These are phyloP conservation scores for Blastobotrys americana DNA, from an alignment of 805 yeast species.

Conservation along the genomic window DNA sequence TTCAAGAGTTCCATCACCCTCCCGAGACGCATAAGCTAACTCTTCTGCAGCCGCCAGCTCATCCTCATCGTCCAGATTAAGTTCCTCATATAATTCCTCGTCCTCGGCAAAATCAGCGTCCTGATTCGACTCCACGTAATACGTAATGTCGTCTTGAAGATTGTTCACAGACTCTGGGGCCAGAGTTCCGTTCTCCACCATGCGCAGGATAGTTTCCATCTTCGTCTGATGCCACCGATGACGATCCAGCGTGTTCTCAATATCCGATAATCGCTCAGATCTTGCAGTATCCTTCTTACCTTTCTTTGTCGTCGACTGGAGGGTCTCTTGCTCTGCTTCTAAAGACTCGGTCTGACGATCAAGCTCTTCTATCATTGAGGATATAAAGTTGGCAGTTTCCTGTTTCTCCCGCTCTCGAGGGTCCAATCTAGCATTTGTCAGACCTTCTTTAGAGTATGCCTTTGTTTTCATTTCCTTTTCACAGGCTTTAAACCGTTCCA, in stretches of 20 bases:
- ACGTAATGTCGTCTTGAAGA: slow-evolving; percentile 81
- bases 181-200: slow-evolving; percentile 71
- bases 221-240: slow-evolving; percentile 72
- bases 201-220: slow-evolving; percentile 69
- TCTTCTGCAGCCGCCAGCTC: slow-evolving; percentile 28
- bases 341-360: slow-evolving; percentile 72
- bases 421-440: slow-evolving; percentile 64
- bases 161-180: slow-evolving; percentile 70
- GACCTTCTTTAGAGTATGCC: slow-evolving; percentile 89
- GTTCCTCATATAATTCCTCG: slow-evolving; percentile 83
- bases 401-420: slow-evolving; percentile 75
- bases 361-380: slow-evolving; percentile 67
- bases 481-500: slow-evolving; percentile 93
- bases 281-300: slow-evolving; percentile 52
- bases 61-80: slow-evolving; percentile 57
- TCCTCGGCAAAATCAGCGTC: slow-evolving; percentile 91
- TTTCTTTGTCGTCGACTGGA: slow-evolving; percentile 46
- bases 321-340: slow-evolving; percentile 61
- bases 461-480: slow-evolving; percentile 91
- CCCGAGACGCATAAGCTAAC: slow-evolving; percentile 22
- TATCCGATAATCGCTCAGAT: slow-evolving; percentile 54
- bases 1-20: slow-evolving; percentile 29
- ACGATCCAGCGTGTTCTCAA: slow-evolving; percentile 57
- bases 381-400: slow-evolving; percentile 64
- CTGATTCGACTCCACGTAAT: slow-evolving; percentile 88